phyloP scores from a whole-genome alignment of 768 basidiomycete genomes.

The Leccinum fibrillosum region DNA sequence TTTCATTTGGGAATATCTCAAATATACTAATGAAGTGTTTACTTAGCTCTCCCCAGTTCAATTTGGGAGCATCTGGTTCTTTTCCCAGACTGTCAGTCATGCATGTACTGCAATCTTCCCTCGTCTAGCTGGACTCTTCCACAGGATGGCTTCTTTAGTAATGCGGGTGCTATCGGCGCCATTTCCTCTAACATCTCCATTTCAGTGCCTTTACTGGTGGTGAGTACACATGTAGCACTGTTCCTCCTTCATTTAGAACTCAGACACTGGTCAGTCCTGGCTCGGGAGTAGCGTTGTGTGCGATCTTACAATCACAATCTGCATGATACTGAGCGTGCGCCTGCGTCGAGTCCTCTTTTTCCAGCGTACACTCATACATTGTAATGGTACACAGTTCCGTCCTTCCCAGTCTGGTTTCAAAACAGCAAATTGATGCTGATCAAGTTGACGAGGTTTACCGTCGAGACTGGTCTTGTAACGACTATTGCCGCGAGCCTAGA shows the following conservation, averaged over 20 bases:
- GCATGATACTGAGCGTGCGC: neutral
- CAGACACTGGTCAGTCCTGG: neutral
- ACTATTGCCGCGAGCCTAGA: slow-evolving; percentile 15
- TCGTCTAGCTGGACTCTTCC: too few species aligned
- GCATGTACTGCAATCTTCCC: too few species aligned
- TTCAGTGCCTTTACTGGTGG: neutral
- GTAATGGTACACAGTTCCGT: slow-evolving; percentile 8
- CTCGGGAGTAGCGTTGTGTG: neutral
- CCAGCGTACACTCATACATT: neutral
- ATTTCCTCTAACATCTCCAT: too few species aligned
- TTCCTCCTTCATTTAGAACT: neutral
- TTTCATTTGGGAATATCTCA: too few species aligned
- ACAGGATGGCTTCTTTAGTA: too few species aligned
- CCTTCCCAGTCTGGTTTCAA: slow-evolving; percentile 4
- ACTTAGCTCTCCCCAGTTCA: too few species aligned
- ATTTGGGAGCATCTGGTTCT: too few species aligned
- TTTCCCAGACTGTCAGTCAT: too few species aligned
- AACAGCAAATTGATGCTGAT: neutral
- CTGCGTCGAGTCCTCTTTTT: neutral
- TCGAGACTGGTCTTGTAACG: slow-evolving; percentile 26
- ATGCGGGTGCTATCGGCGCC: too few species aligned
- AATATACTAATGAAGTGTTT: too few species aligned
- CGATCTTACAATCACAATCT: neutral
- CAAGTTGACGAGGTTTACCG: slow-evolving; percentile 19
- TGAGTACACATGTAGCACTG: neutral